These are phyloP conservation scores for Populus pruinosa DNA, from an alignment of 345 rosid genomes.

Conservation along the genomic window DNA sequence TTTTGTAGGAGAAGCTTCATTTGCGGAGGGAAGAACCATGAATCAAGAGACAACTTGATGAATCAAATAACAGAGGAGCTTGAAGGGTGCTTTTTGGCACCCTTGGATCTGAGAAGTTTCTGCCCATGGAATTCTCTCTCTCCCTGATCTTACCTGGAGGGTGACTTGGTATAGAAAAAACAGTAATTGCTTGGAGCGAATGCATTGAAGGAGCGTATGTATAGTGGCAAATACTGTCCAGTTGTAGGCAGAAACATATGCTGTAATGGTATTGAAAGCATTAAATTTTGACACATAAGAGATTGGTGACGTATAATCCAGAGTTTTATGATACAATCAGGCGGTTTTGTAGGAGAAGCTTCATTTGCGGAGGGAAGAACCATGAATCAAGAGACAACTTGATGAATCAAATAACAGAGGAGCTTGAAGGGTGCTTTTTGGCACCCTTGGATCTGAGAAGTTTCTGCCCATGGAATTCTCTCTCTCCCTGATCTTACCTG, in stretches of 20 bases:
- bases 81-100: conserved; percentile 17
- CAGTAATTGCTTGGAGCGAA: conserved; percentile 9
- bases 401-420: conserved; percentile 21
- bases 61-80: conserved; percentile 22
- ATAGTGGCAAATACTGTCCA: background rate
- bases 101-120: conserved; percentile 9
- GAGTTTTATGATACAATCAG: conserved; percentile 15
- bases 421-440: conserved; percentile 20
- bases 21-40: conserved; percentile 20
- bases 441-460: conserved; percentile 9
- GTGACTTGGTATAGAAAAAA: conserved; percentile 14
- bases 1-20: conserved; percentile 27
- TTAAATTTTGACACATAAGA: conserved; percentile 3
- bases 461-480: conserved; percentile 4
- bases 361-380: conserved; percentile 19
- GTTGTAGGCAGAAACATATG: conserved; percentile 17
- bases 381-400: conserved; percentile 3
- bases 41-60: conserved; percentile 4
- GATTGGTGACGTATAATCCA: conserved; percentile 11
- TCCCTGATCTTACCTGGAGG: conserved; percentile 15
- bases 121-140: background rate
- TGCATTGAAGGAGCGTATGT: conserved; percentile 7
- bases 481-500: conserved; percentile 4
- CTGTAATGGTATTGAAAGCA: conserved; percentile 11
- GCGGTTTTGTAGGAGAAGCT: conserved; percentile 27